A percentile compares a stretch with the other conserved stretches of the same genome.
Conservation (phyloP, 331 rosid genomes). For the Phaseolus coccineus region DNA sequence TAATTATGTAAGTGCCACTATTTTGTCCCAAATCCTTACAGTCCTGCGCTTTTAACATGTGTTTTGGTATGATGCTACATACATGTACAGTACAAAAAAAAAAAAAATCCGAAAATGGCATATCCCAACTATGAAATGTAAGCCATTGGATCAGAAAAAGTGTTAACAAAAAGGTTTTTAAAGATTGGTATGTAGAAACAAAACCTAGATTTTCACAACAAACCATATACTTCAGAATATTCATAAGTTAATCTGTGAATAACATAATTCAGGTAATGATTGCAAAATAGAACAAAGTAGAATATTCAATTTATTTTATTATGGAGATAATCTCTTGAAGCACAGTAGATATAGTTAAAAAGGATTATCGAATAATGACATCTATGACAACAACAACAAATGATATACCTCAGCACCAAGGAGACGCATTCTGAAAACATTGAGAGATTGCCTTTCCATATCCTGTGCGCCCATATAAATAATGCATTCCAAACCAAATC, state of each 20-base stretch:
- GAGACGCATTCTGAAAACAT: slow-evolving; percentile 95
- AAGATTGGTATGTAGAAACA: neutral
- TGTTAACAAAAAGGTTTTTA: neutral
- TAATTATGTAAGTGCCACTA: neutral
- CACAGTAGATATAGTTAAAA: no score
- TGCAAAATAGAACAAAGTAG: neutral
- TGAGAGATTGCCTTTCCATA: slow-evolving; percentile 95
- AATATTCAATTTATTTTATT: neutral
- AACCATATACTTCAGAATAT: neutral
- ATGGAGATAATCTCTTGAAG: no score
- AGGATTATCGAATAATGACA: no score
- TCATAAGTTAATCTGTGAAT: neutral
- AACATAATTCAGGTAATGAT: slow-evolving; percentile 12
- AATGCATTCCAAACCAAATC: slow-evolving; percentile 86
- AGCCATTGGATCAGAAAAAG: neutral
- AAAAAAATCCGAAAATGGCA: neutral
- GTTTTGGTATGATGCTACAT: neutral
- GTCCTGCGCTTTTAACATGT: neutral
- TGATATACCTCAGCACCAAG: slow-evolving; percentile 91
- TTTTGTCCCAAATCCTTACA: neutral
- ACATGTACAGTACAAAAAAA: neutral
- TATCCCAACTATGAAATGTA: neutral
- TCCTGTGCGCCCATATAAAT: slow-evolving; percentile 99
- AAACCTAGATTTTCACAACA: slow-evolving; percentile 1
- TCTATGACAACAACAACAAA: slow-evolving; percentile 29